A percentile compares a stretch with the other conserved stretches of the same genome.
Evolutionary conservation across 441 rosid genomes (phyloP).

Genomic region (Mallotus repandus): DNA sequence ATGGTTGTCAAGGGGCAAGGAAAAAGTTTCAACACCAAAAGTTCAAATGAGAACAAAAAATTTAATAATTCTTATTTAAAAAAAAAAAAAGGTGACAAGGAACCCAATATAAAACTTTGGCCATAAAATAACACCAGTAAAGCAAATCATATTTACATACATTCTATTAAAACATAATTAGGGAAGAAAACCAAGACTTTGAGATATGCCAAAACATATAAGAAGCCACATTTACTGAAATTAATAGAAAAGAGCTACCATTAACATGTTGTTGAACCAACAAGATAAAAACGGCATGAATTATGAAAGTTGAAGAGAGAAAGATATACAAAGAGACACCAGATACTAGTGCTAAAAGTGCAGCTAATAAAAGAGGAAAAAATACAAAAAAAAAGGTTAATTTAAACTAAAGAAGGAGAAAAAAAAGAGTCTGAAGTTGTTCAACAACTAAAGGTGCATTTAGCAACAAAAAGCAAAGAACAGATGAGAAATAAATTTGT

Average conservation of each 20-base stretch:
- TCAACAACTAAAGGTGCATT: conserved; percentile 31
- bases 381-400: background rate
- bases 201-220: background rate
- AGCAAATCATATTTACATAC: background rate
- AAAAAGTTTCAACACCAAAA: background rate
- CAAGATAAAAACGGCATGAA: background rate
- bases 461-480: conserved; percentile 10
- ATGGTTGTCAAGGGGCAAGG: conserved; percentile 19
- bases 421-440: conserved; percentile 21
- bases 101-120: conserved; percentile 14
- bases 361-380: background rate
- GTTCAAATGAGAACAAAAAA: background rate
- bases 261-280: background rate
- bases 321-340: background rate
- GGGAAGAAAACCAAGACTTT: conserved; percentile 5
- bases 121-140: conserved; percentile 3
- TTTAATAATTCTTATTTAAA: too few species aligned
- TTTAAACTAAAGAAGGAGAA: background rate
- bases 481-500: background rate
- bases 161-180: conserved; percentile 10
- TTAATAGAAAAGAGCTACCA: background rate
- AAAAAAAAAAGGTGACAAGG: background rate
- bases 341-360: background rate
- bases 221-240: conserved; percentile 9
- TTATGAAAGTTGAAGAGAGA: background rate